Percentiles rank a stretch among this genome's conserved stretches.
These are phyloP conservation scores for Porpolomopsis calyptriformis DNA, from an alignment of 768 basidiomycete species.

Conservation along the genomic window DNA sequence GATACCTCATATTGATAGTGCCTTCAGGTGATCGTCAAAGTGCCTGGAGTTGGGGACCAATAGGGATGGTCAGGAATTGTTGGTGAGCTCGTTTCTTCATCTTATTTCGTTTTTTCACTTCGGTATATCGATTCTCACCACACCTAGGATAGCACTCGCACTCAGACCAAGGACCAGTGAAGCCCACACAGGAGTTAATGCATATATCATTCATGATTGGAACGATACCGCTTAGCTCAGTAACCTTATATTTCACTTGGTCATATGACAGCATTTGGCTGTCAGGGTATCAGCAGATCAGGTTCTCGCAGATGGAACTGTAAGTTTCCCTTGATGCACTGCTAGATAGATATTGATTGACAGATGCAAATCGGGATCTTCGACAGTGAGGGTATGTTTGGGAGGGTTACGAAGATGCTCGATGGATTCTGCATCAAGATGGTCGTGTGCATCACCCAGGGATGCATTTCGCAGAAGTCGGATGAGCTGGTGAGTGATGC, in stretches of 20 bases:
- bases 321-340: slow-evolving; percentile 25
- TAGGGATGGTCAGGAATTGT: slow-evolving; percentile 27
- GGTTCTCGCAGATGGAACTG: slow-evolving; percentile 12
- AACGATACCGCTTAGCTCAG: slow-evolving; percentile 23
- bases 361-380: slow-evolving; percentile 19
- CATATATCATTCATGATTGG: slow-evolving; percentile 33
- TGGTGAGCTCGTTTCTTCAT: slow-evolving; percentile 15
- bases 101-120: slow-evolving; percentile 8
- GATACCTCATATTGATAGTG: slow-evolving; percentile 21
- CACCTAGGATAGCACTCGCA: slow-evolving; percentile 17
- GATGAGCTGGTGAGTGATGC: slow-evolving; percentile 9
- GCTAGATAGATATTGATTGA: slow-evolving; percentile 24
- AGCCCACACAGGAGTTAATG: slow-evolving; percentile 19
- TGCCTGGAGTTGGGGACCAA: slow-evolving; percentile 34
- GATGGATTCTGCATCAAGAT: slow-evolving; percentile 7
- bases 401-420: slow-evolving; percentile 11
- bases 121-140: slow-evolving; percentile 16
- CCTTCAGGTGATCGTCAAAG: slow-evolving; percentile 15
- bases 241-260: slow-evolving; percentile 17
- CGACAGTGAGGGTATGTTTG: slow-evolving; percentile 4
- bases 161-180: slow-evolving; percentile 13
- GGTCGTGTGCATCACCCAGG: slow-evolving; percentile 9
- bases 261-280: slow-evolving; percentile 20
- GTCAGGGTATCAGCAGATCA: slow-evolving; percentile 16
- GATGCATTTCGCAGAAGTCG: slow-evolving; percentile 9